Evolutionary conservation across 192 early-diverging fungal genomes (phyloP), one percentile per base, ranked within the genome.

Genomic region (Borealophlyctis nickersoniae): DNA sequence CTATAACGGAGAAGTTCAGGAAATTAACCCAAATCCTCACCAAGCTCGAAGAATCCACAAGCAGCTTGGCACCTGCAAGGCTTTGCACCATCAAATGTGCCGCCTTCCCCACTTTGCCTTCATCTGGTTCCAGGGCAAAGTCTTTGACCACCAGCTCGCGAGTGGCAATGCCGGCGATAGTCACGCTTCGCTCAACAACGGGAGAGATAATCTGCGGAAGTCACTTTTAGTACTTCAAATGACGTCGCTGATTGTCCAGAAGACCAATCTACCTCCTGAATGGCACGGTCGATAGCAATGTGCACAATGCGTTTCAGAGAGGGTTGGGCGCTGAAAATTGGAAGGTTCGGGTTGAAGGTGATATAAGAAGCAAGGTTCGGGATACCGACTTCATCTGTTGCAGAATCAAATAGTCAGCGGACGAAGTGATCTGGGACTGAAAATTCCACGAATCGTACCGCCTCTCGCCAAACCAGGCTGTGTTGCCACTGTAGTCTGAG

Each of bases 21-120:
- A 58, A 58, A 5, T 30, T 27, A 33, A 13, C 7, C 30, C 23
- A 19, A 62, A 55, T 52, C 9, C 16, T 22, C 14, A 51, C 9
- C 33, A 19, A 13, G 11, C 36, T 24, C 34, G 14, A 16, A n/a
- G 45, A 13, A n/a, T n/a, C n/a, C n/a, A n/a, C n/a, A n/a, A n/a
- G 1, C 14, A 55, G 28, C 53, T 55, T 29, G 19, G 79, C 81
- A 3, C 89, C 90, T 4, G 95, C 93, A 9, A 99, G 71, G 26
- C 87, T 92, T 64, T 96, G 94, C 9, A 90, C 93, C 95, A 99
- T 99, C 28, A 91, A 72, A 67, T 96, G 93, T 5, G 94, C 94
- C 0, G 97, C 89, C 50, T 92, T 89, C 52, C 92, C 83, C 88
- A 99, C 89, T 65, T 91, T 88, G 49, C 91, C 89, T 69, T 98